Conservation (phyloP, 805 yeast genomes). For the Kazachstania taianensis region DNA sequence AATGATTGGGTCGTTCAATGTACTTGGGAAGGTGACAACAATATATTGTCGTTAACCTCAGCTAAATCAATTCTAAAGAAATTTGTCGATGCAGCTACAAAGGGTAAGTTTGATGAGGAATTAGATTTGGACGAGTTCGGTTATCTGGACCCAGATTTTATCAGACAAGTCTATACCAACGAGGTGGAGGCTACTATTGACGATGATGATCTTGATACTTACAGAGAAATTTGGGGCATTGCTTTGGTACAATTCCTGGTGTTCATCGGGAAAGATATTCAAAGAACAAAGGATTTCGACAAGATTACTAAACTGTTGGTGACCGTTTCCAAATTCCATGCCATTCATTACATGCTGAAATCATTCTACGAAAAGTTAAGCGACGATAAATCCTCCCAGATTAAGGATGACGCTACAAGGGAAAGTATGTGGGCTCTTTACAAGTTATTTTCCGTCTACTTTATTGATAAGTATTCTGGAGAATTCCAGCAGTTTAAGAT, state of each 20-base stretch:
- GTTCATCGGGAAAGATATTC: constrained; percentile 20
- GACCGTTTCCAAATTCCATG: constrained; percentile 33
- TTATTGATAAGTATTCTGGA: constrained; percentile 62
- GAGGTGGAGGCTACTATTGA: constrained; percentile 19
- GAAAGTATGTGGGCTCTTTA: constrained; percentile 45
- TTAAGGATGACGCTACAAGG: constrained; percentile 31
- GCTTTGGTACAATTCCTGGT: constrained; percentile 22
- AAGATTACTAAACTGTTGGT: constrained; percentile 32
- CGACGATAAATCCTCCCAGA: constrained; percentile 12
- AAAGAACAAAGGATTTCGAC: constrained; percentile 24
- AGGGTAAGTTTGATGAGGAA: constrained; percentile 28
- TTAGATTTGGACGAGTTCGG: constrained; percentile 26
- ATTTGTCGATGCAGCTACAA: constrained; percentile 29
- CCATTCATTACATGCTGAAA: constrained; percentile 30
- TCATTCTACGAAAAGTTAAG: constrained; percentile 22
- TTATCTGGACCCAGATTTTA: constrained; percentile 22
- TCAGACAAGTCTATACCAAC: constrained; percentile 18
- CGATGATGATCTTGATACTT: constrained; percentile 25
- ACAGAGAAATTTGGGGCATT: constrained; percentile 27
- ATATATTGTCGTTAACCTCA: constrained; percentile 69
- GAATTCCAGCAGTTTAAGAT: constrained; percentile 57
- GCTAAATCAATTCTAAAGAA: constrained; percentile 58
- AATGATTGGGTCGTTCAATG: constrained; percentile 96
- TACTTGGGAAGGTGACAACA: constrained; percentile 98
- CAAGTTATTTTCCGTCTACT: constrained; percentile 51